Base-by-base conservation (phyloP, 371 early-diverging fungal genomes). In the Mucor indicus region DNA sequence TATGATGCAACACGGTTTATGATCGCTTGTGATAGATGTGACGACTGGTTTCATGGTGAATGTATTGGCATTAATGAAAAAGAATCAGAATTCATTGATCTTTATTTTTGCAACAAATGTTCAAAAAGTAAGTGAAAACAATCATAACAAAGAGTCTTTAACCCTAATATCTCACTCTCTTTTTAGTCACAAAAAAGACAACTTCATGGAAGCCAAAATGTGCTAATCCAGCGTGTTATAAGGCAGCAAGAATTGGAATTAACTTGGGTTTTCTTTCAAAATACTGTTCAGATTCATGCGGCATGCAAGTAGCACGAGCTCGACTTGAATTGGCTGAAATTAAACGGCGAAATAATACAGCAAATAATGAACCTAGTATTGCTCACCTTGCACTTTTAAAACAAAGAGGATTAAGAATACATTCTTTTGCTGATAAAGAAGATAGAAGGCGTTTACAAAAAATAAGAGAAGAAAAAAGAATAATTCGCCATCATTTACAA, bases 21-120 rank as follows among this genome's bases (percentile, higher is more conserved):
- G 82, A 81, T 84, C 59, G 79, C 75, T 0, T 84, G 84, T 53
- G 84, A 84, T 46, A 65, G 67, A 5, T 84, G 84, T 44, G 80
- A 79, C 47, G 76, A 76, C 25, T 84, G 84, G 84, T 84, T 77
- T 50, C 84, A 84, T 49, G 84, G 83, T 15, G 81, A 80, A 44
- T 84, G 84, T 36, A 76, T 84, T 10, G 74, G 76, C 1, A 80
- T 84, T 30, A 70, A 68, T 27, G 79, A 81, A 48, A 64, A 69
- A 24, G 79, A 81, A 48, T 75, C 79, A 15, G 74, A 76, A 13
- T 67, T 77, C 53, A 66, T 84, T 30, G 81, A 80, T 48, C 64
- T 72, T 38, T 81, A 79, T 42, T 82, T 73, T 48, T 84, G 84
- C 50, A 60, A 56, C 29, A 63, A 58, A 2, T 84, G 82, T 46